phyloP scores from a whole-genome alignment of 345 rosid genomes.

The Populus ilicifolia region DNA sequence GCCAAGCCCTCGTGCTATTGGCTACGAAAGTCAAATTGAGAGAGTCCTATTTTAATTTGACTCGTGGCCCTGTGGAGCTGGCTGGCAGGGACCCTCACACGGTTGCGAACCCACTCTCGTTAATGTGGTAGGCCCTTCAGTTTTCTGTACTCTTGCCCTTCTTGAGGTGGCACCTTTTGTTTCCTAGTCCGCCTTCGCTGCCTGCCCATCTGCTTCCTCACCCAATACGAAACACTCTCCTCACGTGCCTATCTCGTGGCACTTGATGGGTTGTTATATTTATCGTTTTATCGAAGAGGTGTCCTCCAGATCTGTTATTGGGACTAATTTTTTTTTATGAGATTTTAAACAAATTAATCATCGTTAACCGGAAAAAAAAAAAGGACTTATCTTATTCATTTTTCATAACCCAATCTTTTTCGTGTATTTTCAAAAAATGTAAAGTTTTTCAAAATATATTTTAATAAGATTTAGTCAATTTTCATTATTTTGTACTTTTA shows the following conservation, averaged over 20 bases:
- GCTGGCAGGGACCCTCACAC: background rate
- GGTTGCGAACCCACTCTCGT: background rate
- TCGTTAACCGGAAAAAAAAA: no score
- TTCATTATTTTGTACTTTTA: no score
- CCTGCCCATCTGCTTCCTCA: no score
- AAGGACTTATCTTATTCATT: no score
- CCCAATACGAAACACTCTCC: background rate
- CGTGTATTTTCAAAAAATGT: no score
- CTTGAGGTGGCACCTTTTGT: constrained; percentile 3
- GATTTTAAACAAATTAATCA: no score
- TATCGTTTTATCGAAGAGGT: background rate
- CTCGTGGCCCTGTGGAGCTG: constrained; percentile 2
- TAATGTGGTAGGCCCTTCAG: background rate
- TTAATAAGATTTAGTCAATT: no score
- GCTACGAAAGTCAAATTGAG: background rate
- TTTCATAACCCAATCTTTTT: no score
- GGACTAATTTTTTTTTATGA: no score
- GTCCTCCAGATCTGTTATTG: no score
- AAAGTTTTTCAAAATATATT: no score
- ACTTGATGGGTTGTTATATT: background rate
- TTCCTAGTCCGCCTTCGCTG: background rate
- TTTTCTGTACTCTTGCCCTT: constrained; percentile 3
- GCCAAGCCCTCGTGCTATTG: background rate
- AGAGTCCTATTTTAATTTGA: background rate
- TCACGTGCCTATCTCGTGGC: constrained; percentile 2